Percentiles rank a stretch among this genome's conserved stretches.
Conservation (phyloP, 2,329 filamentous ascomycete species). For the Sphaerostilbella broomeana region DNA sequence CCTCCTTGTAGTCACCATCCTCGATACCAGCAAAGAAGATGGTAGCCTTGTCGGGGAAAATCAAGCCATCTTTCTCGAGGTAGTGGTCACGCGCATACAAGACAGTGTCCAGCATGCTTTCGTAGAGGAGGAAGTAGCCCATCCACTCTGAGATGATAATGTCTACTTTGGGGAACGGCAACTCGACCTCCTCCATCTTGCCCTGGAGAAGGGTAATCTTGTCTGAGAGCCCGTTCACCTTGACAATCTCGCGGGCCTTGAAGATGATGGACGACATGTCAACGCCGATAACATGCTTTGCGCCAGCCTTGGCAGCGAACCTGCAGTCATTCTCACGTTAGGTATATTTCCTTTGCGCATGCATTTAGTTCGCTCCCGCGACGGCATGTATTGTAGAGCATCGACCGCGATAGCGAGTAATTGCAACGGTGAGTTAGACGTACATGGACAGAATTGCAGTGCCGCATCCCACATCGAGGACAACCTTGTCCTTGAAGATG, state of each 20-base stretch:
- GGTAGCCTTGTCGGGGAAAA: constrained; percentile 98
- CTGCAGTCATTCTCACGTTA: constrained; percentile 38
- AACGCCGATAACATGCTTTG: constrained; percentile 97
- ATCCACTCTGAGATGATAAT: constrained; percentile 99
- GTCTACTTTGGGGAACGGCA: constrained; percentile 92
- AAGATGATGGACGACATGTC: constrained; percentile 99
- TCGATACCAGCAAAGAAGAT: constrained; percentile 97
- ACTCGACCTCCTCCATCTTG: constrained; percentile 97
- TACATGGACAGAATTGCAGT: constrained; percentile 99
- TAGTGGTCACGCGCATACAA: constrained; percentile 94
- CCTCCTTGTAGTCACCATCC: constrained; percentile 98
- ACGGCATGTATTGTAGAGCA: no score
- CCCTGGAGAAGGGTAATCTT: constrained; percentile 98
- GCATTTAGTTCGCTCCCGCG: no score
- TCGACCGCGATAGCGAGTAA: neutral
- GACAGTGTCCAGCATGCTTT: constrained; percentile 98
- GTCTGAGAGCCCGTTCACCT: constrained; percentile 81
- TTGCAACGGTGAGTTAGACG: constrained; percentile 27
- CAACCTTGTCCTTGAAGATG: constrained; percentile 74
- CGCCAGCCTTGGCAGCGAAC: constrained; percentile 94
- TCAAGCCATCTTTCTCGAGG: constrained; percentile 76
- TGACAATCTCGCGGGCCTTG: constrained; percentile 94
- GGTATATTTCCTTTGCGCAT: constrained; percentile 3
- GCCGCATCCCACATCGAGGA: constrained; percentile 95
- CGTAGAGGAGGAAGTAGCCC: constrained; percentile 98